phyloP scores from a whole-genome alignment of 495 filamentous ascomycete species.

The Bacidia rubella region DNA sequence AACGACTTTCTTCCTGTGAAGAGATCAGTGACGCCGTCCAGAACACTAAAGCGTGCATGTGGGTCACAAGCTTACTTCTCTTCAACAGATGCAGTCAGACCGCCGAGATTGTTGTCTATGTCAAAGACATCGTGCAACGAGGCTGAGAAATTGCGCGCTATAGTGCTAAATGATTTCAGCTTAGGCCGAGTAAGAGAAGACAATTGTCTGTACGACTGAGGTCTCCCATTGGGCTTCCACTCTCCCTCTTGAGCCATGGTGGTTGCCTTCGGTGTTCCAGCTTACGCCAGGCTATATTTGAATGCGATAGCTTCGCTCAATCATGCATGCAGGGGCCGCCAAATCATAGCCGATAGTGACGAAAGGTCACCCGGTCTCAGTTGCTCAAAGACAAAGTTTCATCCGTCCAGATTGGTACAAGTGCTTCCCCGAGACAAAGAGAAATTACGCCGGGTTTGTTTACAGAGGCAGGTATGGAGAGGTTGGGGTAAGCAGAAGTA shows the following conservation, averaged over 20 bases:
- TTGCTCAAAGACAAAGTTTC: neutral
- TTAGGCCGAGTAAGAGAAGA: no score
- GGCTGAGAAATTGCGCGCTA: slow-evolving; percentile 74
- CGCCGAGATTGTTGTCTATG: slow-evolving; percentile 64
- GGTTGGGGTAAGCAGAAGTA: no score
- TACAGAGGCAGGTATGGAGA: neutral
- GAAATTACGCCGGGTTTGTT: neutral
- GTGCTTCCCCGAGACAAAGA: neutral
- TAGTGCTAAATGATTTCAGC: slow-evolving; percentile 54
- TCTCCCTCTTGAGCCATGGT: slow-evolving; percentile 41
- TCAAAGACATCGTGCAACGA: slow-evolving; percentile 82
- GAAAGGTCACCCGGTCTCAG: neutral
- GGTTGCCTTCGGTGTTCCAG: neutral
- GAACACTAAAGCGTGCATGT: no score
- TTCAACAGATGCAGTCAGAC: slow-evolving; percentile 63
- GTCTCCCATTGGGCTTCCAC: slow-evolving; percentile 65
- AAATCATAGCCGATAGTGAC: neutral
- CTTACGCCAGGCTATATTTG: neutral
- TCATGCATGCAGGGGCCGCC: neutral
- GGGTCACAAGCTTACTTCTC: slow-evolving; percentile 88
- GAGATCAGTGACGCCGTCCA: slow-evolving; percentile 6
- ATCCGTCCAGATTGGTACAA: neutral
- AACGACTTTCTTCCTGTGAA: slow-evolving; percentile 52
- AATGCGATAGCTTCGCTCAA: neutral
- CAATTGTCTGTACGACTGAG: slow-evolving; percentile 86